Evolutionary conservation across 768 basidiomycete genomes (phyloP).

Genomic region (Gelatoporia subvermispora): DNA sequence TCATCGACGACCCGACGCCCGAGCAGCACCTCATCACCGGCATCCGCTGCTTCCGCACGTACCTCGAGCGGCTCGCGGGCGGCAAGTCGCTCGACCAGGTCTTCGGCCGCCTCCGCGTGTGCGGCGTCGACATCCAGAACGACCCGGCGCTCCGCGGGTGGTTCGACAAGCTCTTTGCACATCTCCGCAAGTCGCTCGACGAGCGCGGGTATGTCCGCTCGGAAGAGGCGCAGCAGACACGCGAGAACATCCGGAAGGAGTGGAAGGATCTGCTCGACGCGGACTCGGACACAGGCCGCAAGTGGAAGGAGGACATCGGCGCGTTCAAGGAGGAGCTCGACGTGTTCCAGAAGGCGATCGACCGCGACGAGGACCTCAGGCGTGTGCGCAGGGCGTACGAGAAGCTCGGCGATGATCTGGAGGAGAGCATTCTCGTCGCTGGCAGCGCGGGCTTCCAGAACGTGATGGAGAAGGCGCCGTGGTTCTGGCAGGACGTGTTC

Average conservation of each 20-base stretch:
- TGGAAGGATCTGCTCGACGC: conserved; percentile 48
- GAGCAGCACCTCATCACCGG: conserved; percentile 58
- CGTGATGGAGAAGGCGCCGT: conserved; percentile 56
- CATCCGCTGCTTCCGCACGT: conserved; percentile 32
- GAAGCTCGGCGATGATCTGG: conserved; percentile 44
- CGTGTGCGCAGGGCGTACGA: conserved; percentile 43
- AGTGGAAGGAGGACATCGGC: conserved; percentile 51
- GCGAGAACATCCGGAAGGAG: conserved; percentile 40
- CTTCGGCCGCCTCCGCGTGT: conserved; percentile 35
- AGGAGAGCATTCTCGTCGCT: conserved; percentile 36
- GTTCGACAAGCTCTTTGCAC: conserved; percentile 49
- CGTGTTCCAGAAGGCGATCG: conserved; percentile 42
- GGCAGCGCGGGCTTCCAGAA: conserved; percentile 42
- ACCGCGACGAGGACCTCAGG: conserved; percentile 45
- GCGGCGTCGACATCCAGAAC: conserved; percentile 43
- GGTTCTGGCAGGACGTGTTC: conserved; percentile 81
- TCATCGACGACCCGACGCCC: conserved; percentile 58
- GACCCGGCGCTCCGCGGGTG: conserved; percentile 50
- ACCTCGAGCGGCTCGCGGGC: conserved; percentile 51
- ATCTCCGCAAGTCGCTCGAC: conserved; percentile 41
- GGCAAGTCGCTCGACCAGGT: conserved; percentile 48
- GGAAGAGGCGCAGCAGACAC: conserved; percentile 36
- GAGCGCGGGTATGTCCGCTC: conserved; percentile 49
- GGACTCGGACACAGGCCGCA: conserved; percentile 34
- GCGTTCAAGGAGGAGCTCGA: conserved; percentile 39